phyloP scores from a whole-genome alignment of 768 basidiomycete species.

The Chiua virens region DNA sequence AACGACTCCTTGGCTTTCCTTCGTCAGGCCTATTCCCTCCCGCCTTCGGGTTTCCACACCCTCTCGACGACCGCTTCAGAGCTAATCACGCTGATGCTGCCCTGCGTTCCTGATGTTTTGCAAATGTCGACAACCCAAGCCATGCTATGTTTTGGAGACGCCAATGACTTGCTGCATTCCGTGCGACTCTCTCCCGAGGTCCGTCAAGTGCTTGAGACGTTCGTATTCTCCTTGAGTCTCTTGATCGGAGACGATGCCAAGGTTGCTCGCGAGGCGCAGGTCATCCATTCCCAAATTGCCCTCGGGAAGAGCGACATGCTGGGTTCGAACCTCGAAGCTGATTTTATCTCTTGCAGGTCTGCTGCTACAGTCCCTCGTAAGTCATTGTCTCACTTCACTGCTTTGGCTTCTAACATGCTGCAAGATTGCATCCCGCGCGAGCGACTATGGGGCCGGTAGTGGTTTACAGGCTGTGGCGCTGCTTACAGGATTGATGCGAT shows the following conservation, averaged over 20 bases:
- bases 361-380: slow-evolving; percentile 60
- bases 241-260: slow-evolving; percentile 70
- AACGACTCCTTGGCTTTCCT: slow-evolving; percentile 63
- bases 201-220: slow-evolving; percentile 58
- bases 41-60: slow-evolving; percentile 52
- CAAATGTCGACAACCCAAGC: slow-evolving; percentile 64
- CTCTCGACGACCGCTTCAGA: slow-evolving; percentile 61
- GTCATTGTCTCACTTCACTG: slow-evolving; percentile 13
- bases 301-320: slow-evolving; percentile 58
- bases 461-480: slow-evolving; percentile 49
- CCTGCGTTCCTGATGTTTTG: slow-evolving; percentile 59
- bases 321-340: slow-evolving; percentile 60
- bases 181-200: slow-evolving; percentile 52
- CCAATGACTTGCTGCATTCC: slow-evolving; percentile 53
- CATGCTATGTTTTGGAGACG: slow-evolving; percentile 46
- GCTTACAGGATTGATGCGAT: slow-evolving; percentile 56
- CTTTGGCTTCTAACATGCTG: slow-evolving; percentile 1
- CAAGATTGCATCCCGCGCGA: slow-evolving; percentile 59
- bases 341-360: slow-evolving; percentile 65
- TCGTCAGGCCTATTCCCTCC: slow-evolving; percentile 52
- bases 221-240: slow-evolving; percentile 57
- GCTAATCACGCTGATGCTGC: slow-evolving; percentile 60
- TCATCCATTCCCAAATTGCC: slow-evolving; percentile 65
- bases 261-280: slow-evolving; percentile 66
- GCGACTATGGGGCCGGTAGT: slow-evolving; percentile 65